A percentile compares a stretch with the other conserved stretches of the same genome.
phyloP scores from a whole-genome alignment of 2,329 filamentous ascomycete species.

The Colletotrichum lini region DNA sequence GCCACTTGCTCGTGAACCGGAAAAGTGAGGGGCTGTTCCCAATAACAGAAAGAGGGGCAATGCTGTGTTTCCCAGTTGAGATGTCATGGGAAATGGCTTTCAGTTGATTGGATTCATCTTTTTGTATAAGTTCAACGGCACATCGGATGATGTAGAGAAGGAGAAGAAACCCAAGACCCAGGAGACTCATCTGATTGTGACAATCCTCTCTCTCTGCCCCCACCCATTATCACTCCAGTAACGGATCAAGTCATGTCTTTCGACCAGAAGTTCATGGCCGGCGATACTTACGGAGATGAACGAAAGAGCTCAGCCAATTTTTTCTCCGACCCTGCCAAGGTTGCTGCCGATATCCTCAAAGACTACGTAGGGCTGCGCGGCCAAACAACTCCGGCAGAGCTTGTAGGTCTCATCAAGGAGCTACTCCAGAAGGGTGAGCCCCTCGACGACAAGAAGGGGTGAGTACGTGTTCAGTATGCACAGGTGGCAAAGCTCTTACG shows the following conservation, averaged over 20 bases:
- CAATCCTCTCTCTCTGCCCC: neutral
- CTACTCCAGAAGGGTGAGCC: slow-evolving; percentile 52
- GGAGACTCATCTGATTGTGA: too few species aligned
- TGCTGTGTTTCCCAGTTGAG: neutral
- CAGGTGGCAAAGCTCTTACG: neutral
- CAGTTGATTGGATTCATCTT: neutral
- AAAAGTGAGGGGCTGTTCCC: neutral
- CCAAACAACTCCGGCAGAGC: slow-evolving; percentile 48
- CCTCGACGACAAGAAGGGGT: slow-evolving; percentile 70
- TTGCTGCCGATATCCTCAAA: slow-evolving; percentile 52
- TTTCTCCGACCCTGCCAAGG: slow-evolving; percentile 52
- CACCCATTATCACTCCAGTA: neutral
- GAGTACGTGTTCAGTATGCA: slow-evolving; percentile 24
- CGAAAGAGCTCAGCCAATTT: slow-evolving; percentile 46
- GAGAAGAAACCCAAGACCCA: neutral
- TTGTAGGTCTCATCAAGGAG: slow-evolving; percentile 52
- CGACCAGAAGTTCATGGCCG: slow-evolving; percentile 55
- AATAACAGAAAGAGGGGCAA: neutral
- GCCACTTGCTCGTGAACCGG: slow-evolving; percentile 1
- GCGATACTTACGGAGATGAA: slow-evolving; percentile 53
- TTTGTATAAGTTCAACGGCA: slow-evolving; percentile 5
- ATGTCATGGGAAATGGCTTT: too few species aligned
- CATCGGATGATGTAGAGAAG: neutral
- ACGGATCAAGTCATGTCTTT: slow-evolving; percentile 48
- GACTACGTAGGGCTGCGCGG: slow-evolving; percentile 49